Evolutionary conservation across 495 filamentous ascomycete genomes (phyloP), one percentile per base, ranked within the genome.

Genomic region (Penicillium pancosmium): DNA sequence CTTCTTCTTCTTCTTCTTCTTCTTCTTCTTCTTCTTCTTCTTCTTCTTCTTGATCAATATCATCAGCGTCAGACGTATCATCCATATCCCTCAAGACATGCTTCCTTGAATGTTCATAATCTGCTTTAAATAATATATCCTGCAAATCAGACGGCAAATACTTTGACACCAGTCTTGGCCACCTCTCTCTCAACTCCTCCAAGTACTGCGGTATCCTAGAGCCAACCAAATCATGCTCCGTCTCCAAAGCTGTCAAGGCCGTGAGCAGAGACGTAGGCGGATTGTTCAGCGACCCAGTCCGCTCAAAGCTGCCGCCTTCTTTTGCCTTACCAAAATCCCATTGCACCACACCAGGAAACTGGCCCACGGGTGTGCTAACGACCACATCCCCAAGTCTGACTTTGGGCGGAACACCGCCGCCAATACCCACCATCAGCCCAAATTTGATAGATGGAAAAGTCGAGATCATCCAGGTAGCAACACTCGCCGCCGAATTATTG

Each of bases 371-470:
- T 23, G 43, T 35, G 19, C 65, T 61, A 41, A 70, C 60, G 11
- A 68, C 65, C 2, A 70, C 65, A 60, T 70, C 68, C 5, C 65
- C 64, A 0, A 70, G 59, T 21, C 60, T 52, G 25, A 70, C 18
- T 4, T 46, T 21, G 4, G n/a, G 8, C 5, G 38, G 52, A 9
- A 54, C 38, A 4, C 52, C 38, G 13, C 52, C 52, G 2, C 52
- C 52, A 46, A 54, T 46, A 5, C 52, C 52, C 1, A 54, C 52
- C 52, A 54, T 54, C 19, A 54, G 21, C 3, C 52, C 52, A 11
- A 54, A 44, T 10, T 13, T 38, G 12, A 54, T 35, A 8, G 11
- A 23, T 11, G 18, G 38, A 43, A 54, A 54, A 2, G 52, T 43
- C 7, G 18, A 25, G 8, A 46, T 43, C 52, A 54, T 54, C 10